phyloP scores from a whole-genome alignment of 2,329 filamentous ascomycete species.

The Periconia sp. region DNA sequence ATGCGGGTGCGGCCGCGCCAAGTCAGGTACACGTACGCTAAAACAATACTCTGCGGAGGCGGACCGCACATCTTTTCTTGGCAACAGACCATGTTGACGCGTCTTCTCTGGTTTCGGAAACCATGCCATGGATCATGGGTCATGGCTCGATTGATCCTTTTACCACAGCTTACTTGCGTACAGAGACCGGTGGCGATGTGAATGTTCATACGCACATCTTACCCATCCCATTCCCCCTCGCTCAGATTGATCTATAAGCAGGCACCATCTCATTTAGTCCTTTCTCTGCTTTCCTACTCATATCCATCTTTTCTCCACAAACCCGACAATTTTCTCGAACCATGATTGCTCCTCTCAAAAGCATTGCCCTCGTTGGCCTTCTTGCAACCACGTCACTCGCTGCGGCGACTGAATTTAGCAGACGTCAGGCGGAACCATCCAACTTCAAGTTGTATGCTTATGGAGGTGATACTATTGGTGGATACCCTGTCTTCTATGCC shows the following conservation, averaged over 20 bases:
- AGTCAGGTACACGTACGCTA: too few species aligned
- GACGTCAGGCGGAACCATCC: slow-evolving; percentile 4
- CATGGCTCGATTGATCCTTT: not conserved
- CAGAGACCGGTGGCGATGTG: not conserved
- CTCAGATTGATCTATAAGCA: not conserved
- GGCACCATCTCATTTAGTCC: not conserved
- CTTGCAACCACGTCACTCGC: slow-evolving; percentile 4
- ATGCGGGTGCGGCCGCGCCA: too few species aligned
- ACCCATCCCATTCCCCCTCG: too few species aligned
- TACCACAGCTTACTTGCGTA: not conserved
- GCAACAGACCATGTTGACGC: not conserved
- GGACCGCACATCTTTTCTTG: too few species aligned
- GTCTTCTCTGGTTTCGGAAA: not conserved
- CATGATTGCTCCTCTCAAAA: slow-evolving; percentile 3
- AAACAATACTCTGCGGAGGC: too few species aligned
- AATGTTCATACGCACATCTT: too few species aligned
- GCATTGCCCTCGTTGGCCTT: slow-evolving; percentile 1
- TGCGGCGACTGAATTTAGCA: slow-evolving; percentile 1
- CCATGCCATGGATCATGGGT: not conserved
- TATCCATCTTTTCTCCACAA: not conserved
- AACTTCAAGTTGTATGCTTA: slow-evolving; percentile 8
- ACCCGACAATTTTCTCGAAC: not conserved
- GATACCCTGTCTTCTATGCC: slow-evolving; percentile 2
- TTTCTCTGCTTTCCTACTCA: not conserved
- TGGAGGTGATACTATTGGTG: slow-evolving; percentile 1